phyloP scores from a whole-genome alignment of 2,329 filamentous ascomycete species.

The Trichoderma atroviride region DNA sequence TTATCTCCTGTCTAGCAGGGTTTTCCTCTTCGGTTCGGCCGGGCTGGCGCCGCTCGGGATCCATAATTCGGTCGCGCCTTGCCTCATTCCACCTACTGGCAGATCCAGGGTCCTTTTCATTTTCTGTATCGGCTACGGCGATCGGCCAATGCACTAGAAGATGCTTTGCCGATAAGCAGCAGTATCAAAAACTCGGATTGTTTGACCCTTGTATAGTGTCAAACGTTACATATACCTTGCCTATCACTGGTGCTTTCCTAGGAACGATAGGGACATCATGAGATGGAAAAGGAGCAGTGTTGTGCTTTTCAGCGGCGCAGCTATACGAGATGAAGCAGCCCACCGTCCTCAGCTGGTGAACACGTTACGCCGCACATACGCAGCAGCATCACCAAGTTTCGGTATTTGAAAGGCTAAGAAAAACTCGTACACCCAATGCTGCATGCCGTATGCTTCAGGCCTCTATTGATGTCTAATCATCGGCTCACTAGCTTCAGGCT shows the following conservation, averaged over 20 bases:
- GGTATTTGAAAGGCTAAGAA: conserved; percentile 4
- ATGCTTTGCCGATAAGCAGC: conserved; percentile 8
- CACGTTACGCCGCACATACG: neutral
- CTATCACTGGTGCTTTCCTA: neutral
- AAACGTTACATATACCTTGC: neutral
- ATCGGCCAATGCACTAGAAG: conserved; percentile 8
- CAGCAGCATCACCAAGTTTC: neutral
- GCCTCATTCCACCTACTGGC: neutral
- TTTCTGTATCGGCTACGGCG: conserved; percentile 4
- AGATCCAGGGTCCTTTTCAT: conserved; percentile 8
- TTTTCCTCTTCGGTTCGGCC: conserved; percentile 11
- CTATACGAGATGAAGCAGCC: neutral
- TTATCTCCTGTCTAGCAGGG: conserved; percentile 15
- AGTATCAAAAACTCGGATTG: neutral
- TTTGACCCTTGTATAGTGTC: neutral
- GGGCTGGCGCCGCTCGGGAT: conserved; percentile 11
- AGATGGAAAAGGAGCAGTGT: neutral
- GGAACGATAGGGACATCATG: neutral
- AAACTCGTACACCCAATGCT: neutral
- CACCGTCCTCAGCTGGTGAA: conserved; percentile 1
- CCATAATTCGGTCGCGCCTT: conserved; percentile 16
- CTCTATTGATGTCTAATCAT: neutral
- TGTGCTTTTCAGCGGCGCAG: neutral
- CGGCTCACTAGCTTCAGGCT: neutral
- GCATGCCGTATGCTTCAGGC: neutral